Evolutionary conservation across 2,329 filamentous ascomycete species (phyloP).

Genomic region (Capronia americana): DNA sequence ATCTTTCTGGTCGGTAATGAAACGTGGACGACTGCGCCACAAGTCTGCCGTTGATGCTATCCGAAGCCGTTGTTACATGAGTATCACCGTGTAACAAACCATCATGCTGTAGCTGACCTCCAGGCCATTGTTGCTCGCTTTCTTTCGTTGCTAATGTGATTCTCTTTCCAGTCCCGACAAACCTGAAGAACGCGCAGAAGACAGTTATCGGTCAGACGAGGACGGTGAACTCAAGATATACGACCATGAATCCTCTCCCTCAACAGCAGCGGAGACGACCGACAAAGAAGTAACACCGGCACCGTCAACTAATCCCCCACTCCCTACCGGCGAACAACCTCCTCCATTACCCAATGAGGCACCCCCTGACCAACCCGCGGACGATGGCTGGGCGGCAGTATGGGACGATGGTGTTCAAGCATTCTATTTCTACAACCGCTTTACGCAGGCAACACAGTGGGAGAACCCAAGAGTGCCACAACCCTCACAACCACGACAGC

Average conservation of each 20-base stretch:
- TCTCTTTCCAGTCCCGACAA: slow-evolving; percentile 38
- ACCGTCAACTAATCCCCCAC: slow-evolving; percentile 43
- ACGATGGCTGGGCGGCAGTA: slow-evolving; percentile 79
- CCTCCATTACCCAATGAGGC: slow-evolving; percentile 61
- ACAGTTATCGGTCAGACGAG: slow-evolving; percentile 19
- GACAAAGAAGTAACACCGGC: slow-evolving; percentile 9
- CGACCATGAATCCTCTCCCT: slow-evolving; percentile 23
- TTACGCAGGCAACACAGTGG: slow-evolving; percentile 78
- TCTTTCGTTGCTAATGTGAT: slow-evolving; percentile 40
- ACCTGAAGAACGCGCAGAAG: slow-evolving; percentile 19
- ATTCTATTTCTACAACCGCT: slow-evolving; percentile 86
- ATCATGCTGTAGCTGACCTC: slow-evolving; percentile 41
- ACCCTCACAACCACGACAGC: slow-evolving; percentile 46
- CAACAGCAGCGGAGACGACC: slow-evolving; percentile 20
- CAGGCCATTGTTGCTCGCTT: slow-evolving; percentile 38
- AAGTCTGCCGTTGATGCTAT: slow-evolving; percentile 2
- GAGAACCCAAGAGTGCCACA: slow-evolving; percentile 79
- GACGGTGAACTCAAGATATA: slow-evolving; percentile 27
- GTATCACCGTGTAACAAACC: slow-evolving; percentile 29
- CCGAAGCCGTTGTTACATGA: slow-evolving; percentile 26
- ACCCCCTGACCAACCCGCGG: slow-evolving; percentile 52
- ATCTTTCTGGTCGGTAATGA: background rate
- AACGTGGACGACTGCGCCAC: background rate
- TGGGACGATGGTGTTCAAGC: slow-evolving; percentile 73
- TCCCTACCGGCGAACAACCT: slow-evolving; percentile 52